Conservation (phyloP, 202 grass and related monocot genomes). For the Carex arenaria region DNA sequence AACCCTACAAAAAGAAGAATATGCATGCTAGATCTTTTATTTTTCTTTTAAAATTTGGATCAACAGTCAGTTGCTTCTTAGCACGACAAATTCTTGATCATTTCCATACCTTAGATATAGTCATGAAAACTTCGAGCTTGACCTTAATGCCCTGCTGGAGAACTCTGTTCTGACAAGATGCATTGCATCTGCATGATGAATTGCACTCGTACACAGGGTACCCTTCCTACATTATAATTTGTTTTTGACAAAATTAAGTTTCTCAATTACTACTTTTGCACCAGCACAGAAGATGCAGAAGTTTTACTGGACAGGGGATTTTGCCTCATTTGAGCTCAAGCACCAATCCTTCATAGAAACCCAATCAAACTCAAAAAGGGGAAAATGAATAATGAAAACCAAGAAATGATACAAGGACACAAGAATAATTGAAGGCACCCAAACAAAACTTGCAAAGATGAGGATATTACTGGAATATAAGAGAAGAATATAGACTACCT, state of each 20-base stretch:
- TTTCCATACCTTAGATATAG: constrained; percentile 66
- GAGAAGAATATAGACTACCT: constrained; percentile 42
- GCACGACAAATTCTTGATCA: neutral
- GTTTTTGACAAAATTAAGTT: constrained; percentile 29
- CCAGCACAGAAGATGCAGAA: constrained; percentile 9
- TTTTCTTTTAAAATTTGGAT: constrained; percentile 2
- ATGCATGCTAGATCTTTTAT: constrained; percentile 26
- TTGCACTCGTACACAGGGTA: constrained; percentile 90
- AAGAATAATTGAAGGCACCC: neutral
- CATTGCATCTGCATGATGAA: constrained; percentile 59
- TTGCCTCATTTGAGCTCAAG: neutral
- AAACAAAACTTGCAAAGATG: constrained; percentile 1
- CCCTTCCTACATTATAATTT: constrained; percentile 67
- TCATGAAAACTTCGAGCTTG: constrained; percentile 90
- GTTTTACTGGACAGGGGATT: neutral
- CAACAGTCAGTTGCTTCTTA: neutral
- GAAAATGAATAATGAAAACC: neutral
- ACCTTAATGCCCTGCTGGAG: constrained; percentile 78
- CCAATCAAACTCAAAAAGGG: neutral
- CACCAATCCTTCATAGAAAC: neutral
- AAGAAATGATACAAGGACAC: constrained; percentile 6
- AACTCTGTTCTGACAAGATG: constrained; percentile 89
- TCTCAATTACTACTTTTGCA: constrained; percentile 5
- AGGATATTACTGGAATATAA: constrained; percentile 1
- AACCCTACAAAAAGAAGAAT: constrained; percentile 60